Evolutionary conservation across 208 protist species (phyloP), one percentile per base, ranked within the genome.

Genomic region (Crithidia expoeki): DNA sequence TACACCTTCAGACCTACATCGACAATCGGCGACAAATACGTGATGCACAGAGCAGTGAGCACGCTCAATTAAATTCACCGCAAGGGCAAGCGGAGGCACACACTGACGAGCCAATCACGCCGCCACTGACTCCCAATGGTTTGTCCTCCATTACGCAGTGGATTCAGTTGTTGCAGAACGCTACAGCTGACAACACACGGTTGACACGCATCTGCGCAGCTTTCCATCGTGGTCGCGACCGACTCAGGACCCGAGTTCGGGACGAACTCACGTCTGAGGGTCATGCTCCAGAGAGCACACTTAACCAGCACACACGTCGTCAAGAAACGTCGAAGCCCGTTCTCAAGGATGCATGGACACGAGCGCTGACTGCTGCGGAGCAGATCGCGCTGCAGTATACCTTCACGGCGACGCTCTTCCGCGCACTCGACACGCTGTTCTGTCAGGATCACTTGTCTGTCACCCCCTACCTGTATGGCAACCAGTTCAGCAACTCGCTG

Each of bases 341-440:
- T 32, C 17, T 63, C 17, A 88, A 81, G 44, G 89, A 86, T 52
- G 85, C 85, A n/a, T 73, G 80, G 51, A 65, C 69, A 12, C 85
- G 85, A 32, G 84, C 80, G 12, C 6, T 87, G 46, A 81, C 70
- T 7, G 68, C 80, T 4, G 58, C 80, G 17, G 89, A 94, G 75
- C 79, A 74, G 32, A 86, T 94, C 33, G 72, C 89, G 27, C 63
- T 89, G 33, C 89, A 94, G 77, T 92, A 83, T 75, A 65, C 50
- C 58, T 92, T 84, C 67, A 79, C 82, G 0, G 79, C 73, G 6
- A 61, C 65, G 19, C 14, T 85, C 32, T 55, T 80, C n/a, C 76
- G 69, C 42, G 74, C 76, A n/a, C 56, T 89, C 10, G 52, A 78
- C 11, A 55, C 47, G 65, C 64, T 90, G 55, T 42, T 88, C 17